These are phyloP conservation scores for Gossypium australe DNA, from an alignment of 345 rosid genomes.

Conservation along the genomic window DNA sequence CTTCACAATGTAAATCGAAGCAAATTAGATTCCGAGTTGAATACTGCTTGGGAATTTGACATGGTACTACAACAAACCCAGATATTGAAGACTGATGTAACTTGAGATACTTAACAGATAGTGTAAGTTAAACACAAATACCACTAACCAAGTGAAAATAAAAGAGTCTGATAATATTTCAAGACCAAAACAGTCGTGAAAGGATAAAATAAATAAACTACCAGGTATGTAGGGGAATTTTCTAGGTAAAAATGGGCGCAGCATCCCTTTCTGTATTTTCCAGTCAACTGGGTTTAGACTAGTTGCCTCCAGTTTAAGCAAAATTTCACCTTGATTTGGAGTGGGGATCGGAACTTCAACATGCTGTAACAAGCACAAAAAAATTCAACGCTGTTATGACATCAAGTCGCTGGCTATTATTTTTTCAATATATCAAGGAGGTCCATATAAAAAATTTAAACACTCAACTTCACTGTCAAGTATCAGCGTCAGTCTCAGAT, in stretches of 20 bases:
- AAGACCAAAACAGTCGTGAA: neutral
- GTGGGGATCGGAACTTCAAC: slow-evolving; percentile 41
- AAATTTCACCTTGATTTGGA: slow-evolving; percentile 38
- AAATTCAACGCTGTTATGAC: neutral
- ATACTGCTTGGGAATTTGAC: neutral
- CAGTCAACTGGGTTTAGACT: slow-evolving; percentile 50
- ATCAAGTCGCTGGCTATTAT: neutral
- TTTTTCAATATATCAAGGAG: neutral
- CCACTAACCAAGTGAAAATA: neutral
- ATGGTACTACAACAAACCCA: neutral
- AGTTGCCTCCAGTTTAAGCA: slow-evolving; percentile 47
- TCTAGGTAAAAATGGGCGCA: slow-evolving; percentile 47
- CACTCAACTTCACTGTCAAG: neutral
- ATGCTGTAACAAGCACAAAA: slow-evolving; percentile 32
- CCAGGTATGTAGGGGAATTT: slow-evolving; percentile 73
- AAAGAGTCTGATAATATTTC: neutral
- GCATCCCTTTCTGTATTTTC: slow-evolving; percentile 50
- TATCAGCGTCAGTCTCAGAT: too few relatives aligned
- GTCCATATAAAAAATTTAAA: neutral
- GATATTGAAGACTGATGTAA: neutral
- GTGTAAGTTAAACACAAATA: neutral
- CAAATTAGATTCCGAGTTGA: neutral
- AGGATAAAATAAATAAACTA: slow-evolving; percentile 17
- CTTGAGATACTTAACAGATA: neutral
- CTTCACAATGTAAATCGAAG: neutral